These are phyloP conservation scores for Coniosporium tulheliwenetii DNA, from an alignment of 2,329 filamentous ascomycete genomes.

Conservation along the genomic window DNA sequence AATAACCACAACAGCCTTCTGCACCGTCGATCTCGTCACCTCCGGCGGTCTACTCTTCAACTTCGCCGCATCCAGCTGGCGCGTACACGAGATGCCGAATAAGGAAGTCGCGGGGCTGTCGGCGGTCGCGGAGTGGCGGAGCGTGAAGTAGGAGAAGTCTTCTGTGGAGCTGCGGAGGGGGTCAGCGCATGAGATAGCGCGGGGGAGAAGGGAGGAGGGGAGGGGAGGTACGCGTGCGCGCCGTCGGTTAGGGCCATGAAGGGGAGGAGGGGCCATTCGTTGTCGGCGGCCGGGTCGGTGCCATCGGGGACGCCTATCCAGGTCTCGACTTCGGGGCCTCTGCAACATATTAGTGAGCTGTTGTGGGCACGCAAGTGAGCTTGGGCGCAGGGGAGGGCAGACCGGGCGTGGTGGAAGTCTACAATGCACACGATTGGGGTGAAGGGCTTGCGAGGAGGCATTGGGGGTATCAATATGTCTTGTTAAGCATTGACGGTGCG, in stretches of 20 bases:
- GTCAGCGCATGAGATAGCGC: not conserved
- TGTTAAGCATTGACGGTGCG: too few relatives aligned
- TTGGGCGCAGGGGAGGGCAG: slow-evolving; percentile 2
- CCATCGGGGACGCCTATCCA: slow-evolving; percentile 72
- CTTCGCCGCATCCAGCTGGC: slow-evolving; percentile 69
- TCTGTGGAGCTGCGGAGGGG: slow-evolving; percentile 52
- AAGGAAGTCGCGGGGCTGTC: slow-evolving; percentile 56
- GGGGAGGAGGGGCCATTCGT: slow-evolving; percentile 80
- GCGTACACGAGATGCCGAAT: slow-evolving; percentile 90
- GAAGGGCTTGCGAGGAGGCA: slow-evolving; percentile 13
- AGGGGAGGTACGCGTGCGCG: slow-evolving; percentile 62
- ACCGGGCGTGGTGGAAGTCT: slow-evolving; percentile 37
- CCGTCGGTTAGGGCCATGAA: slow-evolving; percentile 97
- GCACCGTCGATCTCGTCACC: slow-evolving; percentile 92
- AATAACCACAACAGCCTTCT: slow-evolving; percentile 94
- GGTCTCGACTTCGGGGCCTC: slow-evolving; percentile 81
- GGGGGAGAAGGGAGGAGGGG: not conserved
- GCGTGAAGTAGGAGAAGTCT: slow-evolving; percentile 97
- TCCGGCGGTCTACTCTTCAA: slow-evolving; percentile 68
- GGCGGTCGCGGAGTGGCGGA: slow-evolving; percentile 39
- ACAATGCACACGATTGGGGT: slow-evolving; percentile 34
- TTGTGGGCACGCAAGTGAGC: not conserved
- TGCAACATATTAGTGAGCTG: slow-evolving; percentile 14
- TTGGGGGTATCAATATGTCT: not conserved
- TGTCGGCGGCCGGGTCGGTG: slow-evolving; percentile 62